Base-by-base conservation (phyloP, 441 rosid genomes). In the Croton laevigatus region DNA sequence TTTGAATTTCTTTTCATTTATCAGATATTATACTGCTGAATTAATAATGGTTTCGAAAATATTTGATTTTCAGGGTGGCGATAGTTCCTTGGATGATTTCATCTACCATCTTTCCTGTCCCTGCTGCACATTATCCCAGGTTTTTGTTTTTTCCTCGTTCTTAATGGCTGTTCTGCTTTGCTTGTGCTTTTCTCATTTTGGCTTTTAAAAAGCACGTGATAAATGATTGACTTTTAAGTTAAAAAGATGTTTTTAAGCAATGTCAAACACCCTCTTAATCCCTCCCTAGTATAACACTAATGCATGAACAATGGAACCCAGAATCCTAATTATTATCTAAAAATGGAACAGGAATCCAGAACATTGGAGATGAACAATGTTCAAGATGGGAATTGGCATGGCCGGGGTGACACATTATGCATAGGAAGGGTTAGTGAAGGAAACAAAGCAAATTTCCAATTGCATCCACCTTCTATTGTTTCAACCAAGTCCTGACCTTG, bases 321-420 rank as follows among this genome's bases (percentile, higher is more conserved):
- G 53, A 45, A 66, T 44, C 20, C 62, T 38, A 44, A 68, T 71
- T 12, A 8, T 60, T 51, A 48, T 3, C 46, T 62, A 23, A 37
- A 46, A n/a, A 11, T 62, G 66, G 66, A 71, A 72, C 82, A 94
- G 98, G 97, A 94, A 70, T 83, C 97, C 13, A 85, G 93, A 82
- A 94, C 98, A 8, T 68, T 94, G 79, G 98, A 91, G 86, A 94
- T 90, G 87, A 94, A 94, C 84, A 94, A 94, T 74, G 96, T 94
- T 55, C 97, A 91, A 66, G 95, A 89, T 9, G 95, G 98, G 53
- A 86, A 80, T 27, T 94, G 98, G 98, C 98, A 91, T 69, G 97
- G 98, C 11, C 87, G 95, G 32, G 95, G 97, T 16, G 98, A 91
- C 82, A 88, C 93, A 9, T 78, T 89, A 75, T 87, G 94, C 75